Evolutionary conservation across 352 stramenopile genomes (phyloP).

Genomic region (Globisporangium lucens): DNA sequence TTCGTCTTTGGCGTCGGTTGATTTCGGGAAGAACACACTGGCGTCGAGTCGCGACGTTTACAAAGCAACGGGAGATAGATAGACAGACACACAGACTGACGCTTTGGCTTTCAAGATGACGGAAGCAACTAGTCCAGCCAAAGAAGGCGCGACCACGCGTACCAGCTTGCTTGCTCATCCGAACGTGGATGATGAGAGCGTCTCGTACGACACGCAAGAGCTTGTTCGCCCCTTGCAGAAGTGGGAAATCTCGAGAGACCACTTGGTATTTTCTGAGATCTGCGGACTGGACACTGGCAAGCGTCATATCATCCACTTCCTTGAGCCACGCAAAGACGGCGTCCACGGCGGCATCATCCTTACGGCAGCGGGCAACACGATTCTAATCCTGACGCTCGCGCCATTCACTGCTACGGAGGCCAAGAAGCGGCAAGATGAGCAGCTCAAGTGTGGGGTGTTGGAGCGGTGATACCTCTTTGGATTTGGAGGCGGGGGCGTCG

Average conservation of each 20-base stretch:
- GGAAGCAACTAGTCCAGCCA: neutral
- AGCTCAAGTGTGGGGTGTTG: slow-evolving; percentile 18
- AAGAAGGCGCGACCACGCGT: neutral
- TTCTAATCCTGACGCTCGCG: slow-evolving; percentile 60
- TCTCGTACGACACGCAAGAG: slow-evolving; percentile 27
- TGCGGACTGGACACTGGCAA: slow-evolving; percentile 64
- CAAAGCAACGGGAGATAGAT: neutral
- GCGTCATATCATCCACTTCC: slow-evolving; percentile 61
- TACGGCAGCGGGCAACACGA: slow-evolving; percentile 65
- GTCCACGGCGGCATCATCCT: slow-evolving; percentile 60
- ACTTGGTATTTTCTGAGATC: slow-evolving; percentile 66
- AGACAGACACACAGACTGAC: neutral
- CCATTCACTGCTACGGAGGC: slow-evolving; percentile 9
- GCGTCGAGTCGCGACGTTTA: neutral
- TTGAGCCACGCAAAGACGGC: slow-evolving; percentile 34
- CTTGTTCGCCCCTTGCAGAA: slow-evolving; percentile 47
- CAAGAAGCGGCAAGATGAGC: slow-evolving; percentile 12
- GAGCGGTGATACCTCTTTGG: slow-evolving; percentile 64
- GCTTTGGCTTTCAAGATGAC: slow-evolving; percentile 8
- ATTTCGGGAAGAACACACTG: neutral
- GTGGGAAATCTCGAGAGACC: slow-evolving; percentile 74
- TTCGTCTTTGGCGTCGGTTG: neutral
- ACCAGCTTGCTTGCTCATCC: neutral
- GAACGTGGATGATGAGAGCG: slow-evolving; percentile 14
- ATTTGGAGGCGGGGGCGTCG: slow-evolving; percentile 58